Evolutionary conservation across 441 rosid species (phyloP).

Genomic region (Adansonia madagascariensis): DNA sequence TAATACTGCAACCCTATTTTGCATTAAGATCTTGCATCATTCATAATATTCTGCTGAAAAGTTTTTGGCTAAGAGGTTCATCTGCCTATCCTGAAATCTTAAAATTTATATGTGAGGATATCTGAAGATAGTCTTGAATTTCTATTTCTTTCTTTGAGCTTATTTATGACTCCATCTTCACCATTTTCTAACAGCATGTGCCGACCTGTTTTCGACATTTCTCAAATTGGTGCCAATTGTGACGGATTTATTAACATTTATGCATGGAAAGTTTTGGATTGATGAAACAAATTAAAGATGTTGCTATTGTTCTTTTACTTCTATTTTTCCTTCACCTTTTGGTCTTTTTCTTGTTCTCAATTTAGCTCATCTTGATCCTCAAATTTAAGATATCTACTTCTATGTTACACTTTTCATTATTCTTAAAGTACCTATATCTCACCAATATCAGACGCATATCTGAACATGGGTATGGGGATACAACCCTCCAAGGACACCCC

Average conservation of each 20-base stretch:
- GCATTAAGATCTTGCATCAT: neutral
- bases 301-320: neutral
- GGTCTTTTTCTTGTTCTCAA: too few relatives aligned
- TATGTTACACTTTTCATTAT: too few relatives aligned
- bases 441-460: too few relatives aligned
- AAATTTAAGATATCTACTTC: neutral
- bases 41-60: neutral
- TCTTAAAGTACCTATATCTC: too few relatives aligned
- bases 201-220: neutral
- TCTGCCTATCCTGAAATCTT: neutral
- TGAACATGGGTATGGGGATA: too few relatives aligned
- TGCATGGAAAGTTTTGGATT: neutral
- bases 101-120: neutral
- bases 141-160: neutral
- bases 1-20: neutral
- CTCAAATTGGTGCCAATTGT: neutral
- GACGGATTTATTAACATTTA: neutral
- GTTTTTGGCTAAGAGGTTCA: neutral
- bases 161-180: neutral
- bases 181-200: neutral
- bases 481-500: too few relatives aligned
- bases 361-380: neutral
- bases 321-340: neutral
- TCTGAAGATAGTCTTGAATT: neutral
- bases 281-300: neutral